Percentiles rank a stretch among this genome's conserved stretches.
These are phyloP conservation scores for Podaxis pistillaris DNA, from an alignment of 768 basidiomycete species.

Conservation along the genomic window DNA sequence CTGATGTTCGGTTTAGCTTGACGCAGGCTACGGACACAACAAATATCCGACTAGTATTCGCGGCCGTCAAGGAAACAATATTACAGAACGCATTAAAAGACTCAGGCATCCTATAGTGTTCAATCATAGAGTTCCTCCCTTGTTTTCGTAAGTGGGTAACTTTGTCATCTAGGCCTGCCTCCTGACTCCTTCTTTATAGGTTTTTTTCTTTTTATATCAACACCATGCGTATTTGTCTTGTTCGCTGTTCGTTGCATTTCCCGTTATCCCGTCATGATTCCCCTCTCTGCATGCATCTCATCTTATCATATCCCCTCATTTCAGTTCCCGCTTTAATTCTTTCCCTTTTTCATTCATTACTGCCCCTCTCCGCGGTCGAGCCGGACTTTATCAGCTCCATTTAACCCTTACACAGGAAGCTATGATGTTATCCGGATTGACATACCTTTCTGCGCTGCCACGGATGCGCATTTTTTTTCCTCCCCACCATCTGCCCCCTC, in stretches of 20 bases:
- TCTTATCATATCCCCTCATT: background rate
- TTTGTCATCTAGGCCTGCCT: background rate
- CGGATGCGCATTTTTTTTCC: no score
- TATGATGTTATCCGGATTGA: background rate
- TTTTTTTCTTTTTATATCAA: background rate
- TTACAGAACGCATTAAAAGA: conserved; percentile 85
- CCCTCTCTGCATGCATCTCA: conserved; percentile 5
- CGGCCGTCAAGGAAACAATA: conserved; percentile 92
- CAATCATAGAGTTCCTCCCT: background rate
- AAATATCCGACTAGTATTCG: conserved; percentile 80
- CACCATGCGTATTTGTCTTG: background rate
- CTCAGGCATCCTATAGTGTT: conserved; percentile 65
- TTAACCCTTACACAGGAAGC: background rate
- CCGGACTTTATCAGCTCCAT: background rate
- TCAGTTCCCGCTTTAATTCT: background rate
- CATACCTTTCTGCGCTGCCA: background rate
- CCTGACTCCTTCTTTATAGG: background rate
- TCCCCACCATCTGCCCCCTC: background rate
- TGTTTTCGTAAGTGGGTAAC: conserved; percentile 5
- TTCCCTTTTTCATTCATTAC: background rate
- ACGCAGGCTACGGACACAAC: conserved; percentile 89
- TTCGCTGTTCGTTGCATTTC: background rate
- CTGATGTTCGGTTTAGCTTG: conserved; percentile 41
- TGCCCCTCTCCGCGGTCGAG: background rate
- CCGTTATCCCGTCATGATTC: background rate